A percentile compares a stretch with the other conserved stretches of the same genome.
Conservation (phyloP, 2,329 filamentous ascomycete genomes). For the Penicillium glabrum region DNA sequence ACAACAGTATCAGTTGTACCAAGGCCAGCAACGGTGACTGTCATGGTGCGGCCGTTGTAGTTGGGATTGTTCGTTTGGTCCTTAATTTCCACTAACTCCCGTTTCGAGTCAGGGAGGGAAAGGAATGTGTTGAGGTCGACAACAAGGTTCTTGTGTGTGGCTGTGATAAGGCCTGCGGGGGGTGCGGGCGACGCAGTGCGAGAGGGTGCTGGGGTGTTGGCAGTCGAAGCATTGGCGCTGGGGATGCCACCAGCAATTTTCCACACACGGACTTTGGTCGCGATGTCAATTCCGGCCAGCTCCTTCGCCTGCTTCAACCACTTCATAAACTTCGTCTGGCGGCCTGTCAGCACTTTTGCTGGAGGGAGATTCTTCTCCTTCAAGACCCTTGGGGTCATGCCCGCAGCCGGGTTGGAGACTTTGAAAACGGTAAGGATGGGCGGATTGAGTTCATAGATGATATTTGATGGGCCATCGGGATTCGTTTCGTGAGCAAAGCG, state of each 20-base stretch:
- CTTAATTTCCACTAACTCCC: conserved; percentile 60
- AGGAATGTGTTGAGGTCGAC: conserved; percentile 64
- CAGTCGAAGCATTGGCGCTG: conserved; percentile 45
- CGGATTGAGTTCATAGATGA: conserved; percentile 81
- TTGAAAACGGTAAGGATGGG: conserved; percentile 84
- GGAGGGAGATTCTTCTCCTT: conserved; percentile 64
- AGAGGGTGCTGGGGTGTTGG: conserved; percentile 45
- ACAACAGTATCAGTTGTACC: conserved; percentile 73
- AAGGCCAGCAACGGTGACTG: conserved; percentile 66
- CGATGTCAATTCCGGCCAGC: conserved; percentile 64
- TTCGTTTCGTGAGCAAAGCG: conserved; percentile 75
- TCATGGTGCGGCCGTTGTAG: conserved; percentile 69
- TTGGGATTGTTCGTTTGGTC: conserved; percentile 74
- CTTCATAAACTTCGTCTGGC: conserved; percentile 66
- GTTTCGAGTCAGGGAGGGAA: conserved; percentile 61
- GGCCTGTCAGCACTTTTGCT: conserved; percentile 68
- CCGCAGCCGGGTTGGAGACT: conserved; percentile 61
- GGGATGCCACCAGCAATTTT: conserved; percentile 53
- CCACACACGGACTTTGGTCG: conserved; percentile 77
- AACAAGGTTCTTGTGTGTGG: conserved; percentile 52
- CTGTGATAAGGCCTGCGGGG: conserved; percentile 41
- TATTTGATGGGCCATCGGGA: conserved; percentile 56
- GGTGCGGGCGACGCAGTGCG: conserved; percentile 47
- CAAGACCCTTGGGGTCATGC: conserved; percentile 59
- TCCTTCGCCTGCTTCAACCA: conserved; percentile 76